Conservation (phyloP, 2,329 filamentous ascomycete genomes). For the Malbranchea cinnamomea region DNA sequence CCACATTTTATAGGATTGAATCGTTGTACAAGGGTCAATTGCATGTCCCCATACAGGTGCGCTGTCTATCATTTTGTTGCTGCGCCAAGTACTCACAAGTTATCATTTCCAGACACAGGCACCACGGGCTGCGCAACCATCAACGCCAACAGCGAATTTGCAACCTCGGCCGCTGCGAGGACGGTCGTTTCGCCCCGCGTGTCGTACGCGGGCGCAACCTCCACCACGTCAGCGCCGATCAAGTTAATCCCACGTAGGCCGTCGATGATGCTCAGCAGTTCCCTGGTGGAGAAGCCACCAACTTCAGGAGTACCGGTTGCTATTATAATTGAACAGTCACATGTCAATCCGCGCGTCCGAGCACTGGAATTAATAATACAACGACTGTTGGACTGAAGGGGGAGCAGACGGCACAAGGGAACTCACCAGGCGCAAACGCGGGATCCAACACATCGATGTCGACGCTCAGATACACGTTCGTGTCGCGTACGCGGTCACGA, state of each 20-base stretch:
- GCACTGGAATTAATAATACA: background rate
- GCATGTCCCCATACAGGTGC: no score
- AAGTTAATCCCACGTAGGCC: conserved; percentile 69
- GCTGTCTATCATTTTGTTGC: no score
- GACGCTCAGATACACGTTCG: conserved; percentile 68
- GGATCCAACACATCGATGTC: conserved; percentile 74
- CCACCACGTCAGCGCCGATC: conserved; percentile 78
- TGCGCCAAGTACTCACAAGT: no score
- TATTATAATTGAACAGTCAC: background rate
- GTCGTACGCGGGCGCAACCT: conserved; percentile 77
- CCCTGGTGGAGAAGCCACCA: conserved; percentile 78
- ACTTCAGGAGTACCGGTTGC: conserved; percentile 73
- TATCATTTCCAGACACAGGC: no score
- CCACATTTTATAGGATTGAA: no score
- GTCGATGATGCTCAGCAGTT: conserved; percentile 68
- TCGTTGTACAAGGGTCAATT: no score
- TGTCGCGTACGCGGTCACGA: conserved; percentile 55
- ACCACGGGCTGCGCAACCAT: conserved; percentile 32
- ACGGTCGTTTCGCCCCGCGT: conserved; percentile 66
- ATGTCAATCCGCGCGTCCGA: background rate
- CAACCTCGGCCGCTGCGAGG: conserved; percentile 68
- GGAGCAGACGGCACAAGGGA: background rate
- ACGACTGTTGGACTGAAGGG: background rate
- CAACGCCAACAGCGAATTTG: conserved; percentile 65
- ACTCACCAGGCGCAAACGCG: conserved; percentile 44